Percentiles rank a stretch among this genome's conserved stretches.
Evolutionary conservation across 208 protist species (phyloP).

Genomic region (Entamoeba dispar): DNA sequence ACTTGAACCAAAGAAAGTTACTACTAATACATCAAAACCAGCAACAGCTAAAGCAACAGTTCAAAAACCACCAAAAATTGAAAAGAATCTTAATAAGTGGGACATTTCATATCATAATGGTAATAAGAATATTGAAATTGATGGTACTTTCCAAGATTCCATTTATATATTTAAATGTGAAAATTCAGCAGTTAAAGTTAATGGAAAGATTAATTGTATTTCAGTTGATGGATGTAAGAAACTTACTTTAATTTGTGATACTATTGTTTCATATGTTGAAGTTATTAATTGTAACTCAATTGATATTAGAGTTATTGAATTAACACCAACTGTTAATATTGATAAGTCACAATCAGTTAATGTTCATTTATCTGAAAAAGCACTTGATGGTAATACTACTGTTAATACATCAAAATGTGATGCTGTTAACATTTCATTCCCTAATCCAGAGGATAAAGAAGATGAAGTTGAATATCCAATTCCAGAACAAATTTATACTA

Average conservation of each 20-base stretch:
- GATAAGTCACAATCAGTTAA: background rate
- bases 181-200: background rate
- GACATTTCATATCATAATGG: background rate
- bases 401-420: background rate
- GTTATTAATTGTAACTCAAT: background rate
- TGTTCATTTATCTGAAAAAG: background rate
- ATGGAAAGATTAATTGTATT: background rate
- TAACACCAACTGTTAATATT: background rate
- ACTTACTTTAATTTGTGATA: background rate
- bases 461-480: background rate
- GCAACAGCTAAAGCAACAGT: background rate
- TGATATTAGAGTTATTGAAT: background rate
- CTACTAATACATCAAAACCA: background rate
- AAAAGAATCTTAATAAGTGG: background rate
- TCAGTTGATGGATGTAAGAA: background rate
- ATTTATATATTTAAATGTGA: background rate
- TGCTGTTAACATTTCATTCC: background rate
- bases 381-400: background rate
- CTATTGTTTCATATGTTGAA: background rate
- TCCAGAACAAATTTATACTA: background rate
- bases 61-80: background rate
- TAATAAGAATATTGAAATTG: background rate
- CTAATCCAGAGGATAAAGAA: background rate
- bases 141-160: background rate
- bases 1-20: background rate